These are phyloP conservation scores for Trichoderma pleuroti DNA, from an alignment of 2,329 filamentous ascomycete genomes.

Conservation along the genomic window DNA sequence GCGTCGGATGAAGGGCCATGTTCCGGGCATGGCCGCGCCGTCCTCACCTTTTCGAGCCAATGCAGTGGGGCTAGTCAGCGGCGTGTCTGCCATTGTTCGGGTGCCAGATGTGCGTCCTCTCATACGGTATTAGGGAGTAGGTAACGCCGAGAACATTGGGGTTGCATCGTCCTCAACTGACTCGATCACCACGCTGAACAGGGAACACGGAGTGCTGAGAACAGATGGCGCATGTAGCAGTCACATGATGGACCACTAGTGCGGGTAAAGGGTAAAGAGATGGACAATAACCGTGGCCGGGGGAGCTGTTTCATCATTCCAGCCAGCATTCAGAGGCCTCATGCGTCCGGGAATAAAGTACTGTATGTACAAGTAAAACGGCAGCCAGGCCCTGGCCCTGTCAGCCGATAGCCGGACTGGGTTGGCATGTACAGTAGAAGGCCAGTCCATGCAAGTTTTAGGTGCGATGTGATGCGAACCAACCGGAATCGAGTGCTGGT, in stretches of 20 bases:
- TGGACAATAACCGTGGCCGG: neutral
- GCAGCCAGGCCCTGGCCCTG: neutral
- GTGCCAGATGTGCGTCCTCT: neutral
- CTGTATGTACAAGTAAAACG: neutral
- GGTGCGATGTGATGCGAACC: neutral
- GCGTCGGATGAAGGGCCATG: slow-evolving; percentile 8
- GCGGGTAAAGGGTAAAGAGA: neutral
- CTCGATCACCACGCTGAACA: neutral
- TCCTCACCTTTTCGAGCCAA: neutral
- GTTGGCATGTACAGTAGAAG: neutral
- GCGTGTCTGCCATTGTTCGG: neutral
- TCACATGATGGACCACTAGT: slow-evolving; percentile 9
- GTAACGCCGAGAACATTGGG: neutral
- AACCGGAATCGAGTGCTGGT: neutral
- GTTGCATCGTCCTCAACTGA: neutral
- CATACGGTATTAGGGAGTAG: neutral
- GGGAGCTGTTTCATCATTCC: neutral
- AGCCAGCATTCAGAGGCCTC: neutral
- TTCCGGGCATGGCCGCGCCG: neutral
- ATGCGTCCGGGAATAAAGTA: neutral
- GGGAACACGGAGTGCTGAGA: neutral
- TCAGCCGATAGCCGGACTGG: slow-evolving; percentile 12
- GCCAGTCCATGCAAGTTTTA: neutral
- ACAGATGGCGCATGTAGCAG: neutral
- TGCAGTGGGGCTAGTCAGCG: slow-evolving; percentile 5